A percentile compares a stretch with the other conserved stretches of the same genome.
These are phyloP conservation scores for Verticillium alfalfae DNA, from an alignment of 2,329 filamentous ascomycete species.

Conservation along the genomic window DNA sequence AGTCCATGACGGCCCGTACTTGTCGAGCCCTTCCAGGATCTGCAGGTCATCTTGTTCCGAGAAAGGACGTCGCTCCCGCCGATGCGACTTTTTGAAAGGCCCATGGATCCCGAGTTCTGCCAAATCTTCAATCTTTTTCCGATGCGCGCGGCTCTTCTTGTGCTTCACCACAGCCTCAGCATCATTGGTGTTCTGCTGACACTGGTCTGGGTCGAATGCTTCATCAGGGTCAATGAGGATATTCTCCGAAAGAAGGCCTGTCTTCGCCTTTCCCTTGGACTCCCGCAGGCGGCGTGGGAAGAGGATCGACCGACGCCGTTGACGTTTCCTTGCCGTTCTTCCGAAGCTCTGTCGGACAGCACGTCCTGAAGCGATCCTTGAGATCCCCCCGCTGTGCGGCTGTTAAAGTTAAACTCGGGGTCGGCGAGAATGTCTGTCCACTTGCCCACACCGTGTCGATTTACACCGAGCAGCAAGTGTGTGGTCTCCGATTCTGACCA, in stretches of 20 bases:
- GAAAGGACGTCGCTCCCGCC: constrained; percentile 55
- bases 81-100: constrained; percentile 56
- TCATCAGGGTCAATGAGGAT: constrained; percentile 46
- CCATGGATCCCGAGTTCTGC: constrained; percentile 54
- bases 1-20: constrained; percentile 60
- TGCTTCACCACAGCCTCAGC: constrained; percentile 30
- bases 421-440: constrained; percentile 63
- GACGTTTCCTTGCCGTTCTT: constrained; percentile 10
- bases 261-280: constrained; percentile 33
- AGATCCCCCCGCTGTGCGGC: constrained; percentile 55
- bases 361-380: constrained; percentile 62
- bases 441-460: constrained; percentile 57
- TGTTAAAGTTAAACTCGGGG: constrained; percentile 53
- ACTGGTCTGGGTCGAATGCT: constrained; percentile 2
- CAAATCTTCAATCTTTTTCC: constrained; percentile 51
- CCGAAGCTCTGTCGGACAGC: constrained; percentile 57
- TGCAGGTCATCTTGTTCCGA: constrained; percentile 58
- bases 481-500: constrained; percentile 64
- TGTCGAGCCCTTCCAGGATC: constrained; percentile 53
- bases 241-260: constrained; percentile 48
- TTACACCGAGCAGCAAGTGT: constrained; percentile 54
- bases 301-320: constrained; percentile 23
- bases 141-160: constrained; percentile 48
- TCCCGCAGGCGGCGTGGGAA: constrained; percentile 15
- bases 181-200: neutral